Evolutionary conservation across 1,284 basidiomycete genomes (phyloP).

Genomic region (Pholiota adiposa): DNA sequence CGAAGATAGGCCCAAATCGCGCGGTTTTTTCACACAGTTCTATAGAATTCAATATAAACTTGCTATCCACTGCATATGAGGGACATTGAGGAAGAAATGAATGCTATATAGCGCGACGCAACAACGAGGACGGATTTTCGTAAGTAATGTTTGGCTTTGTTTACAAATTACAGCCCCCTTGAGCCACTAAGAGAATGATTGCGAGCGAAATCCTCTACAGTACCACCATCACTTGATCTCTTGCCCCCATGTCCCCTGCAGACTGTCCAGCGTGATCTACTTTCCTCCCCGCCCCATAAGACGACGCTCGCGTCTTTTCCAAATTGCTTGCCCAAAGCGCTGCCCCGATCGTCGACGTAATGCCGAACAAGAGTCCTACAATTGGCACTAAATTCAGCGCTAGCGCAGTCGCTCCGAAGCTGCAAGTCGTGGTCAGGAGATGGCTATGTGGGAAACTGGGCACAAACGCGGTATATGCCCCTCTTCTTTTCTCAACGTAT

Average conservation of each 20-base stretch:
- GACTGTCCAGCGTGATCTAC: conserved; percentile 20
- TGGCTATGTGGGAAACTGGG: background rate
- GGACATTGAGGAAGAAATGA: too few species aligned
- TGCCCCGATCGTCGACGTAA: conserved; percentile 67
- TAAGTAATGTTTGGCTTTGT: too few species aligned
- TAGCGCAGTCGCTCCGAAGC: conserved; percentile 65
- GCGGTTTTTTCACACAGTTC: too few species aligned
- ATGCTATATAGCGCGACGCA: too few species aligned
- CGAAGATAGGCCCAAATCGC: too few species aligned
- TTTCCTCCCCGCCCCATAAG: conserved; percentile 15
- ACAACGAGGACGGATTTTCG: too few species aligned
- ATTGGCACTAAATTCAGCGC: conserved; percentile 68
- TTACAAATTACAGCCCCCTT: too few species aligned
- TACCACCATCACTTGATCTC: conserved; percentile 15
- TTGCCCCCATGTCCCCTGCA: conserved; percentile 13
- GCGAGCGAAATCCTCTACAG: too few species aligned
- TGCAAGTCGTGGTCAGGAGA: conserved; percentile 21
- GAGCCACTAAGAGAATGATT: too few species aligned
- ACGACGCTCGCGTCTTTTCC: conserved; percentile 37
- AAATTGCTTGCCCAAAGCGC: conserved; percentile 74
- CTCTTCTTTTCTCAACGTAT: conserved; percentile 54
- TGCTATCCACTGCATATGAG: too few species aligned
- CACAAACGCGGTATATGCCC: conserved; percentile 49
- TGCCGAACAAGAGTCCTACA: conserved; percentile 39
- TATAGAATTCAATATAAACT: too few species aligned